Conservation (phyloP, 441 rosid species). For the Populus trichocarpa region DNA sequence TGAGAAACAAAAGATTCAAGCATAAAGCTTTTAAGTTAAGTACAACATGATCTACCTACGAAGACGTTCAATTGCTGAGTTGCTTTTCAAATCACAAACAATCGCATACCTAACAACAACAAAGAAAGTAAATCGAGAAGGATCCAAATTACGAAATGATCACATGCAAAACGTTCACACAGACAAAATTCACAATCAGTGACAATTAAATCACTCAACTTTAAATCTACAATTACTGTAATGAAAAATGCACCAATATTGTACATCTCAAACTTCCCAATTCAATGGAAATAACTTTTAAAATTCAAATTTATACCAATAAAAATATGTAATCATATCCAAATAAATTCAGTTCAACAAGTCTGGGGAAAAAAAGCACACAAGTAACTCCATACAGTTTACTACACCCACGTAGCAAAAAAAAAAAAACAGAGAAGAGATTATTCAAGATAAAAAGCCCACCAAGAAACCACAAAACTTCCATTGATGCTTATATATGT, state of each 20-base stretch:
- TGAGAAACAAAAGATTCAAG: not conserved
- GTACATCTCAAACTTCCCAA: not conserved
- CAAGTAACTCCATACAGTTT: not conserved
- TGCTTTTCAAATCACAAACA: conserved; percentile 69
- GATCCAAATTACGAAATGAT: not conserved
- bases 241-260: not conserved
- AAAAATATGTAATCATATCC: not conserved
- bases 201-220: not conserved
- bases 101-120: conserved; percentile 61
- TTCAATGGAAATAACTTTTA: not conserved
- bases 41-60: conserved; percentile 49
- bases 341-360: not conserved
- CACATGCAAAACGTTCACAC: not conserved
- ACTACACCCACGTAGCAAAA: not conserved
- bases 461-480: not conserved
- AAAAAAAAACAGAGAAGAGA: not conserved
- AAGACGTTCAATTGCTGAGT: conserved; percentile 80
- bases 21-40: not conserved
- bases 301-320: not conserved
- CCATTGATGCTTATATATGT: not conserved
- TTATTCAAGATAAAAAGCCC: not conserved
- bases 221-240: not conserved
- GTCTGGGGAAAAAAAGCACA: not conserved
- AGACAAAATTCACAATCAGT: not conserved
- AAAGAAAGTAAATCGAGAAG: not conserved